These are phyloP conservation scores for Boletus sp. DNA, from an alignment of 1,284 basidiomycete genomes.

Conservation along the genomic window DNA sequence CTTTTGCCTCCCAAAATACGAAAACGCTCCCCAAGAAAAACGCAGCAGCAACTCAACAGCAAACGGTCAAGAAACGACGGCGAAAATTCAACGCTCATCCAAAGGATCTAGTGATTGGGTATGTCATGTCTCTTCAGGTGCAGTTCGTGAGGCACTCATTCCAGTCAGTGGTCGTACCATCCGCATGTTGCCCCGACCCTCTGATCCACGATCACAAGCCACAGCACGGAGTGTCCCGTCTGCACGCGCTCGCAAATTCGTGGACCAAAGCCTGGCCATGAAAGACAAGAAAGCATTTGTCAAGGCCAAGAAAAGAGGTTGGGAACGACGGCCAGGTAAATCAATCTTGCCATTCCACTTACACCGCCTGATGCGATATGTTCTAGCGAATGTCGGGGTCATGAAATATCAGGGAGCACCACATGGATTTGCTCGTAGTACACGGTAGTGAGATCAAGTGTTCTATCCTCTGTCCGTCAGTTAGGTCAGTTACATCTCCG, in stretches of 20 bases:
- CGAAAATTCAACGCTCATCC: constrained; percentile 13
- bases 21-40: constrained; percentile 9
- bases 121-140: not conserved
- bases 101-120: constrained; percentile 33
- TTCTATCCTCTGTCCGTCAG: not conserved
- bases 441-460: constrained; percentile 6
- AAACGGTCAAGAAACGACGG: constrained; percentile 24
- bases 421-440: constrained; percentile 24
- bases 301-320: constrained; percentile 35
- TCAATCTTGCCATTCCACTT: not conserved
- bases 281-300: constrained; percentile 28
- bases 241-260: constrained; percentile 26
- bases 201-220: constrained; percentile 19
- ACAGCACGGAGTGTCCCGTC: constrained; percentile 30
- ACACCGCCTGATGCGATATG: not conserved
- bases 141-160: not conserved
- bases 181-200: constrained; percentile 26
- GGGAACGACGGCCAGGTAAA: constrained; percentile 44
- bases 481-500: not conserved
- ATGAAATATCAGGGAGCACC: constrained; percentile 32
- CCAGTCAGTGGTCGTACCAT: constrained; percentile 30
- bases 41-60: constrained; percentile 9
- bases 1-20: constrained; percentile 37
- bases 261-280: constrained; percentile 32
- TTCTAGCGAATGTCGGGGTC: constrained; percentile 28